Base-by-base conservation (phyloP, 495 filamentous ascomycete genomes). In the Penicillium lagena region DNA sequence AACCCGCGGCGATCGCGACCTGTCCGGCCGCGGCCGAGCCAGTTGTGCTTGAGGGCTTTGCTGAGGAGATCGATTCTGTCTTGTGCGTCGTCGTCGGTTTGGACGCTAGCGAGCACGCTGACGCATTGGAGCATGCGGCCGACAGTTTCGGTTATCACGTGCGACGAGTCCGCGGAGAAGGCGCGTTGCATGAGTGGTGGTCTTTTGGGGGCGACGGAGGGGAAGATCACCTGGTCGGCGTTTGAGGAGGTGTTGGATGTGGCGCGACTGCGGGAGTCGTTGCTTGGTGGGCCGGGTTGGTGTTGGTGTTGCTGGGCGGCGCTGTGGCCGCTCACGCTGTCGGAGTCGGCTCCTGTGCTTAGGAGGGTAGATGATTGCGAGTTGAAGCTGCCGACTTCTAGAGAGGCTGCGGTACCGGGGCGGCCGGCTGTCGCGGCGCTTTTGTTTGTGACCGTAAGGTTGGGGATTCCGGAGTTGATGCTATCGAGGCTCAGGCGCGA, bases 101-200 rank as follows among this genome's bases (percentile, higher is more conserved):
- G 82, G 10, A 94, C 78, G 50, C 82, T 83, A 9, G 87, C 85
- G 1, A 97, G 71, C 9, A 98, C 91, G 54, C 82, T 87, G 62
- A 98, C 83, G 59, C 94, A 98, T 66, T 98, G 93, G 48, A 98
- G 76, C 90, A 98, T 94, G 44, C 94, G 76, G 1, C 89, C 93
- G 8, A 95, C 91, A 42, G 89, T 95, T 47, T 96, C 90, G 11
- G 93, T 96, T 50, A 75, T 71, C 22, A 95, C 77, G 46, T 90
- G 83, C 17, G 89, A 87, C n/a, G 80, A 81, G 54, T 90, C 87
- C 0, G 67, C 55, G 7, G 60, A 51, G 31, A 42, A 49, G 35
- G 47, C 60, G 28, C 64, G 70, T 44, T 67, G 63, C 46, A 68
- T 66, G 44, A 68, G 52, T 15, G 69, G 64, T 15, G 52, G 75